Evolutionary conservation across 148 eudicot species (phyloP).

Genomic region (Chenopodium berlandieri): DNA sequence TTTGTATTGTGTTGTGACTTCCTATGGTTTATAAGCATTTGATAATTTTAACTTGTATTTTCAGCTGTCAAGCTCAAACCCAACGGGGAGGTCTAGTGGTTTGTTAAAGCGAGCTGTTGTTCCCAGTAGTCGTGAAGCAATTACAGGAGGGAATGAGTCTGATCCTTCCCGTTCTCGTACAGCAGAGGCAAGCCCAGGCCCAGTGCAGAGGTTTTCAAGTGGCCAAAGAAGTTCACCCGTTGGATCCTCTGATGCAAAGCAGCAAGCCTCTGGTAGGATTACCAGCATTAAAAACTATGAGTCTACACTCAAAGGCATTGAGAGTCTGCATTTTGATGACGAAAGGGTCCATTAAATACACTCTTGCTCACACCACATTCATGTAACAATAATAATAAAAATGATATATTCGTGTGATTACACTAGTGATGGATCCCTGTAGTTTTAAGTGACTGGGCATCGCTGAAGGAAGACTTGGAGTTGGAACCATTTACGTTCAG

Average conservation of each 20-base stretch:
- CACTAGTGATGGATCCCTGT: conserved; percentile 21
- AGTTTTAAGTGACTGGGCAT: conserved; percentile 7
- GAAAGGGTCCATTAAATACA: conserved; percentile 42
- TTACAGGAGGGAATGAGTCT: conserved; percentile 47
- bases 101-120: conserved; percentile 57
- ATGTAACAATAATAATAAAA: conserved; percentile 20
- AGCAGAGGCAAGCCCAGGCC: conserved; percentile 55
- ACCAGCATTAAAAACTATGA: conserved; percentile 58
- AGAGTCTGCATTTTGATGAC: conserved; percentile 67
- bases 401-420: conserved; percentile 13
- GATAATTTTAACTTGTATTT: conserved; percentile 11
- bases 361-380: conserved; percentile 11
- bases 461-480: neutral
- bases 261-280: conserved; percentile 51
- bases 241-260: conserved; percentile 61
- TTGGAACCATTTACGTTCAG: neutral
- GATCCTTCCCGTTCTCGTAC: conserved; percentile 53
- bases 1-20: neutral
- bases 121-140: conserved; percentile 55
- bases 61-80: conserved; percentile 59
- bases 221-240: conserved; percentile 64
- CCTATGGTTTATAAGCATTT: neutral
- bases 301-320: conserved; percentile 74
- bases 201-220: conserved; percentile 52
- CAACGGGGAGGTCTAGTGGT: conserved; percentile 60